Evolutionary conservation across 2,329 filamentous ascomycete species (phyloP).

Genomic region (Albifimbria verrucaria): DNA sequence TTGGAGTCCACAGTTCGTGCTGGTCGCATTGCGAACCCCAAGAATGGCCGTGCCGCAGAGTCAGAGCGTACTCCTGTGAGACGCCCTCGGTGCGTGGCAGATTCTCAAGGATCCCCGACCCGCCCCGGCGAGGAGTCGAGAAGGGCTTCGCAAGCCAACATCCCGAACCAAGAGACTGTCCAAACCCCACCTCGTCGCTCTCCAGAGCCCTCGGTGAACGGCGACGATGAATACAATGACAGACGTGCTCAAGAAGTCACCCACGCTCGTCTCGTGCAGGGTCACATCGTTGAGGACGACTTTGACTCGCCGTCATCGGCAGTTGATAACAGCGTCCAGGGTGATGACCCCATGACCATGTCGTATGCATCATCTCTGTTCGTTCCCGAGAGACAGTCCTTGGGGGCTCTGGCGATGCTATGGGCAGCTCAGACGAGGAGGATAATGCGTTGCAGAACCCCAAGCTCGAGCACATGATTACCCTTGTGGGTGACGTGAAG

Average conservation of each 20-base stretch:
- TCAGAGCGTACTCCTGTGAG: slow-evolving; percentile 16
- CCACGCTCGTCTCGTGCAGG: slow-evolving; percentile 85
- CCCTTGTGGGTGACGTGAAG: slow-evolving; percentile 91
- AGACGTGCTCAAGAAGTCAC: slow-evolving; percentile 85
- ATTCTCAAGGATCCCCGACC: slow-evolving; percentile 42
- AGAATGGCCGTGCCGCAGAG: slow-evolving; percentile 16
- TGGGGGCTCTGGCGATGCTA: slow-evolving; percentile 85
- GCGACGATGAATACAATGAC: slow-evolving; percentile 63
- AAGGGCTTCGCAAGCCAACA: slow-evolving; percentile 10
- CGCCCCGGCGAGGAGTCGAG: slow-evolving; percentile 23
- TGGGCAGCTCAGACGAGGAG: slow-evolving; percentile 84
- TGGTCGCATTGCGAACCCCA: slow-evolving; percentile 13
- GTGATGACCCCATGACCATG: slow-evolving; percentile 80
- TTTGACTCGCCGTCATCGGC: slow-evolving; percentile 77
- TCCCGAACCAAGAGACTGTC: slow-evolving; percentile 3
- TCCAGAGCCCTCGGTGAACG: slow-evolving; percentile 25
- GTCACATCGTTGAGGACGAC: slow-evolving; percentile 93
- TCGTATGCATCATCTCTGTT: slow-evolving; percentile 80
- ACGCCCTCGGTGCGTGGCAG: slow-evolving; percentile 32
- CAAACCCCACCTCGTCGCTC: slow-evolving; percentile 19
- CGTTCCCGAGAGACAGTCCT: slow-evolving; percentile 60
- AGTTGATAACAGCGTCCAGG: slow-evolving; percentile 59
- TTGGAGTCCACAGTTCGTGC: slow-evolving; percentile 29
- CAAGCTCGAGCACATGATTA: slow-evolving; percentile 89
- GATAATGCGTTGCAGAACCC: slow-evolving; percentile 82